Evolutionary conservation across 2,329 filamentous ascomycete genomes (phyloP).

Genomic region (Aspergillus carbonarius): DNA sequence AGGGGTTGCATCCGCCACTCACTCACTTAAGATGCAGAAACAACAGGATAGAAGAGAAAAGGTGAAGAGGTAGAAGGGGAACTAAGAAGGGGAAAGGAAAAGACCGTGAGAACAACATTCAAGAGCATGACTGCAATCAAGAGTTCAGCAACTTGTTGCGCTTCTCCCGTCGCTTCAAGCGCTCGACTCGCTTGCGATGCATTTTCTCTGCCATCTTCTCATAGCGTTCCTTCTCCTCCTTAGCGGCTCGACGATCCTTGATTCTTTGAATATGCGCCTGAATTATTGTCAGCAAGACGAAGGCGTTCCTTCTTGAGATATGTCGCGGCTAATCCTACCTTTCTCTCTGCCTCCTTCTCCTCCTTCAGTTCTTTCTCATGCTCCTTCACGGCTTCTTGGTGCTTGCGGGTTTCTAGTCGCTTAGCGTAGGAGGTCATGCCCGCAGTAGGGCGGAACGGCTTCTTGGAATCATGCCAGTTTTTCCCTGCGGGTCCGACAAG

Average conservation of each 20-base stretch:
- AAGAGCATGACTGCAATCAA: conserved; percentile 23
- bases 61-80: background rate
- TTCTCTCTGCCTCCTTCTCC: conserved; percentile 85
- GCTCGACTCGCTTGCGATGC: conserved; percentile 92
- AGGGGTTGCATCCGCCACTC: background rate
- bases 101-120: conserved; percentile 2
- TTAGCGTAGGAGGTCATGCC: conserved; percentile 78
- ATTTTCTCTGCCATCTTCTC: conserved; percentile 96
- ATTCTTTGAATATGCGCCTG: conserved; percentile 76
- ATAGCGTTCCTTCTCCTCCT: conserved; percentile 90
- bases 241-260: conserved; percentile 79
- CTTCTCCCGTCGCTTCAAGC: conserved; percentile 93
- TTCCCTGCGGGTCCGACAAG: conserved; percentile 64
- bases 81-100: background rate
- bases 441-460: conserved; percentile 77
- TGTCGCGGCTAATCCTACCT: conserved; percentile 54
- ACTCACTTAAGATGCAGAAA: background rate
- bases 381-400: conserved; percentile 76
- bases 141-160: conserved; percentile 60
- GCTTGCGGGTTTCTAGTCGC: conserved; percentile 68
- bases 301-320: background rate
- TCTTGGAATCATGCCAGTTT: conserved; percentile 84
- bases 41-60: background rate
- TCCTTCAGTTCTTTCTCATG: conserved; percentile 95
- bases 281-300: conserved; percentile 4